Evolutionary conservation across 768 basidiomycete species (phyloP), one percentile per base, ranked within the genome.

Genomic region (Panellus pusillus): DNA sequence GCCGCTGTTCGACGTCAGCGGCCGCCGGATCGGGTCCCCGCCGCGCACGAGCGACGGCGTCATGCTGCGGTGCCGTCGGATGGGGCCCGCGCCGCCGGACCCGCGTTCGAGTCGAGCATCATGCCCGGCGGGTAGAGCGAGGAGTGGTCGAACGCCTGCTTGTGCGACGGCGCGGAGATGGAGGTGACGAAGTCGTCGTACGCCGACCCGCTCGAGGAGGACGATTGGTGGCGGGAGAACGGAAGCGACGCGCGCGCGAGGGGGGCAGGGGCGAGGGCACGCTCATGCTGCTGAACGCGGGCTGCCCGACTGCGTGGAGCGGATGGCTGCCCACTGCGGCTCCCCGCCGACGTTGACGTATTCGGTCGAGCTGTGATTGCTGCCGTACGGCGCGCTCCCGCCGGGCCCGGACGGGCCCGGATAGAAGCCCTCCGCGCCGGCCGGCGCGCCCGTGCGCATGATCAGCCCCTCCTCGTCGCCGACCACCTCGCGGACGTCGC

Each of bases 61-160:
- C 79, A 87, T 88, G 67, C 87, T 89, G 50, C 89, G 77, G 64
- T 89, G 83, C 42, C 89, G 76, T 47, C 87, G 73, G 42, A 83
- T 61, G 9, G 64, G 58, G 9, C 59, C 60, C 11, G 66, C 60
- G 24, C 59, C 57, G 24, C 32, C 24, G 24, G 6, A 24, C 24
- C 32, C 32, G 44, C 19, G 47, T 60, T 65, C 2, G 61, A 55
- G 27, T 59, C 56, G 17, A 72, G 72, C 39, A 74, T 62, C 60
- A 78, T 64, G 12, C 74, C 71, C 19, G 77, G 66, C 0, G 79
- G 74, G 61, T 81, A 86, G 43, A 86, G 65, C 48, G 73, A 57
- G 1, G 69, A 55, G 62, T 85, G 79, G 69, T 88, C 87, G 49
- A 89, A 89, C 9, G 74, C 73, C 43, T 79, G 78, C 67, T 86